A percentile compares a stretch with the other conserved stretches of the same genome.
These are phyloP conservation scores for Colletotrichum liriopes DNA, from an alignment of 2,329 filamentous ascomycete genomes.

Conservation along the genomic window DNA sequence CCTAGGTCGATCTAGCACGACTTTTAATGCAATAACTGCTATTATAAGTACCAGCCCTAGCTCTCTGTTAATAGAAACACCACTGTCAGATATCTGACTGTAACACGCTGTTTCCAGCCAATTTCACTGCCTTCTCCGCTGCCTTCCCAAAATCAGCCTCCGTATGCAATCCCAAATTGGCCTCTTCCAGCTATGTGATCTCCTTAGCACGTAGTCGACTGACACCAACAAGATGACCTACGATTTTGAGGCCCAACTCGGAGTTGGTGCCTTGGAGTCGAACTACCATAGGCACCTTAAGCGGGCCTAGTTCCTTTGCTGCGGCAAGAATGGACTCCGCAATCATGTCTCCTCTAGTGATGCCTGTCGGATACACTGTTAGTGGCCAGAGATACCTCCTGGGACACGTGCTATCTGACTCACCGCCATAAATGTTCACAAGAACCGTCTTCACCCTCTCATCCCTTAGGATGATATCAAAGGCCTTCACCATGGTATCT, in stretches of 20 bases:
- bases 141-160: conserved; percentile 58
- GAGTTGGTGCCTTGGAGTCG: conserved; percentile 65
- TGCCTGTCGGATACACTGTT: conserved; percentile 51
- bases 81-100: no score
- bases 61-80: no score
- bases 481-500: conserved; percentile 83
- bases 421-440: conserved; percentile 70
- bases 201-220: not conserved
- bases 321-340: conserved; percentile 64
- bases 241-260: conserved; percentile 57
- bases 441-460: conserved; percentile 77
- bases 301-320: conserved; percentile 53
- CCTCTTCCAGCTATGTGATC: conserved; percentile 51
- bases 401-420: conserved; percentile 8
- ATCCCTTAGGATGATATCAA: conserved; percentile 81
- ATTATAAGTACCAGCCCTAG: no score
- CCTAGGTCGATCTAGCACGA: no score
- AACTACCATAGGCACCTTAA: conserved; percentile 61
- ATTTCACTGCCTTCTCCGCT: conserved; percentile 52
- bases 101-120: conserved; percentile 46
- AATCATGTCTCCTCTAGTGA: conserved; percentile 67
- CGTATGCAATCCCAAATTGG: conserved; percentile 54
- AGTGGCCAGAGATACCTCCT: conserved; percentile 42
- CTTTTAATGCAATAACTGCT: no score
- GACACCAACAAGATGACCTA: conserved; percentile 46